These are phyloP conservation scores for Paraphysoderma sedebokerense DNA, from an alignment of 371 early-diverging fungal genomes.

Conservation along the genomic window DNA sequence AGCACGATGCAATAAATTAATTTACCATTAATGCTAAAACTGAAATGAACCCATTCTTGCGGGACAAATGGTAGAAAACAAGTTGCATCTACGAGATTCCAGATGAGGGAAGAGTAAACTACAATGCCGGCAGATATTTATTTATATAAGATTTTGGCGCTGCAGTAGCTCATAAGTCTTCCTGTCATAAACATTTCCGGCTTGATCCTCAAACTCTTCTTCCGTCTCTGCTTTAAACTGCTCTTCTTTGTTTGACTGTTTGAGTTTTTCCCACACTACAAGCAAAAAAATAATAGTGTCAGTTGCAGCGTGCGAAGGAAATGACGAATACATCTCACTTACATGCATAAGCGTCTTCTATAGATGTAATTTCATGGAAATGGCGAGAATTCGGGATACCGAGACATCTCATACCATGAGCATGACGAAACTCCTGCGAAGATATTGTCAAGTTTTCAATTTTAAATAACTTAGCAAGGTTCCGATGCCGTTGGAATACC, in stretches of 20 bases:
- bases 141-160: slow-evolving; percentile 74
- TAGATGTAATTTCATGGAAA: slow-evolving; percentile 84
- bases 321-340: slow-evolving; percentile 15
- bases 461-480: no score
- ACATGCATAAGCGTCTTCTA: slow-evolving; percentile 80
- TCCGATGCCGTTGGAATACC: not conserved
- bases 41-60: no score
- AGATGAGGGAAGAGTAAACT: not conserved
- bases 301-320: not conserved
- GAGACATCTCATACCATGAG: slow-evolving; percentile 82
- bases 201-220: slow-evolving; percentile 92
- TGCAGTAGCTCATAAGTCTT: slow-evolving; percentile 92
- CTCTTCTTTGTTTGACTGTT: slow-evolving; percentile 29
- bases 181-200: slow-evolving; percentile 95
- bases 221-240: slow-evolving; percentile 46
- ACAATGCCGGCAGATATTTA: not conserved
- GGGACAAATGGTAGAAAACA: no score
- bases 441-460: slow-evolving; percentile 2
- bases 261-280: slow-evolving; percentile 71
- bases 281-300: not conserved
- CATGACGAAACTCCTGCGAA: slow-evolving; percentile 74
- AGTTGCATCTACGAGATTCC: no score
- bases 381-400: slow-evolving; percentile 87
- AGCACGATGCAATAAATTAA: no score
- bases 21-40: no score